Evolutionary conservation across 805 yeast species (phyloP).

Genomic region (Candida silvicultrix): DNA sequence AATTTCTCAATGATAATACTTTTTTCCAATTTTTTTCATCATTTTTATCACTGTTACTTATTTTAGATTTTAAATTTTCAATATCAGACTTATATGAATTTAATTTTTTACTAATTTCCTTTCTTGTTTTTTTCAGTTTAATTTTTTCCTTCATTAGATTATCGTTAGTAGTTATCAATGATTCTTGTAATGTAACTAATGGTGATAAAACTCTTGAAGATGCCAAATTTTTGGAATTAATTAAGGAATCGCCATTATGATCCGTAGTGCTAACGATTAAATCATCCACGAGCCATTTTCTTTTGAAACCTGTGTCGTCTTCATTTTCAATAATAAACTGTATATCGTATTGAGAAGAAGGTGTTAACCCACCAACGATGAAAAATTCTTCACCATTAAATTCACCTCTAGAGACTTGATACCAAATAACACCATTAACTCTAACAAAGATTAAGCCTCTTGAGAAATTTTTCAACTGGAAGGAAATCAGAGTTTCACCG

Average conservation of each 20-base stretch:
- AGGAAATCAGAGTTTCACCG: constrained; percentile 45
- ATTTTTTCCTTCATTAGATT: constrained; percentile 50
- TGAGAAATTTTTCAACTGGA: constrained; percentile 39
- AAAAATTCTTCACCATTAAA: constrained; percentile 41
- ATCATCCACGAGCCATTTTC: constrained; percentile 31
- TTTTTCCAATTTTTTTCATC: constrained; percentile 43
- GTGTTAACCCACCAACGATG: constrained; percentile 61
- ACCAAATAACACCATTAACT: constrained; percentile 68
- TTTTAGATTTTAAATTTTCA: constrained; percentile 42
- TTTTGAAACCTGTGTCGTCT: constrained; percentile 19
- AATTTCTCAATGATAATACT: constrained; percentile 12
- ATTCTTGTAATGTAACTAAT: constrained; percentile 55
- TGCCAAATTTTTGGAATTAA: constrained; percentile 22
- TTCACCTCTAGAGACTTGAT: constrained; percentile 50
- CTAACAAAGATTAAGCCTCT: constrained; percentile 36
- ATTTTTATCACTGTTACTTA: constrained; percentile 40
- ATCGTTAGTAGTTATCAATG: constrained; percentile 57
- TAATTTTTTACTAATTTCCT: constrained; percentile 51
- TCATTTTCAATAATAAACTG: constrained; percentile 32
- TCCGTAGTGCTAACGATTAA: constrained; percentile 31
- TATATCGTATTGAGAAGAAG: constrained; percentile 57
- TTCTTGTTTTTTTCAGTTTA: constrained; percentile 50
- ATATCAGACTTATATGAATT: constrained; percentile 48
- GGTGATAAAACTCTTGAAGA: constrained; percentile 41
- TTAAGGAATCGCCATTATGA: constrained; percentile 12